Percentiles rank a stretch among this genome's conserved stretches.
phyloP scores from a whole-genome alignment of 164 flowering plant species.

The Litsea cubeba region DNA sequence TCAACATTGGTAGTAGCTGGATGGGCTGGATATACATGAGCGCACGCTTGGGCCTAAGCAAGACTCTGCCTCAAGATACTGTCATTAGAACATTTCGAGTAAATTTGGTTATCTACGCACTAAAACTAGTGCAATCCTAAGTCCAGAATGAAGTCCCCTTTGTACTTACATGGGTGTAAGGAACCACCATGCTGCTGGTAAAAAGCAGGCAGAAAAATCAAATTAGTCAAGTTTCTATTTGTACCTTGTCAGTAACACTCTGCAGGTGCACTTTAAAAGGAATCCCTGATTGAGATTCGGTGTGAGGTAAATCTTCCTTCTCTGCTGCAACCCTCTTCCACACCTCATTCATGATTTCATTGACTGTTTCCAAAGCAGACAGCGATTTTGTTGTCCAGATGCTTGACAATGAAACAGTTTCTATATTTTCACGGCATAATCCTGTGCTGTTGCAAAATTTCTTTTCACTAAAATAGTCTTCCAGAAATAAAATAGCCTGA shows the following conservation, averaged over 20 bases:
- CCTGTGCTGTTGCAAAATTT: constrained; percentile 20
- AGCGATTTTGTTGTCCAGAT: not conserved
- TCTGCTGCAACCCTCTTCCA: not conserved
- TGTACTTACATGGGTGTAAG: no score
- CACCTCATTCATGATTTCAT: constrained; percentile 1
- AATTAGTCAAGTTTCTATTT: not conserved
- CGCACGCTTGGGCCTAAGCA: no score
- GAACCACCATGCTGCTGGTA: no score
- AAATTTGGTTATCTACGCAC: no score
- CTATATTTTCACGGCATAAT: constrained; percentile 9
- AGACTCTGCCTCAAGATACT: no score
- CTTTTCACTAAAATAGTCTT: constrained; percentile 16
- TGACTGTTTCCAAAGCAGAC: not conserved
- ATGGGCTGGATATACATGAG: no score
- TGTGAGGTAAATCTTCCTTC: not conserved
- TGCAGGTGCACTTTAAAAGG: not conserved
- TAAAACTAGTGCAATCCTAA: not conserved
- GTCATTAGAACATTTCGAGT: no score
- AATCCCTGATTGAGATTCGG: not conserved
- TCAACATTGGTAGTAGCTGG: no score
- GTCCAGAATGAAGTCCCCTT: no score
- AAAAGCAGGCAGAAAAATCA: not conserved
- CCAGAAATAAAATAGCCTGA: constrained; percentile 15
- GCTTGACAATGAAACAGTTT: not conserved
- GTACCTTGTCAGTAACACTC: not conserved